phyloP scores from a whole-genome alignment of 768 basidiomycete species.

The Tulasnella sp. region DNA sequence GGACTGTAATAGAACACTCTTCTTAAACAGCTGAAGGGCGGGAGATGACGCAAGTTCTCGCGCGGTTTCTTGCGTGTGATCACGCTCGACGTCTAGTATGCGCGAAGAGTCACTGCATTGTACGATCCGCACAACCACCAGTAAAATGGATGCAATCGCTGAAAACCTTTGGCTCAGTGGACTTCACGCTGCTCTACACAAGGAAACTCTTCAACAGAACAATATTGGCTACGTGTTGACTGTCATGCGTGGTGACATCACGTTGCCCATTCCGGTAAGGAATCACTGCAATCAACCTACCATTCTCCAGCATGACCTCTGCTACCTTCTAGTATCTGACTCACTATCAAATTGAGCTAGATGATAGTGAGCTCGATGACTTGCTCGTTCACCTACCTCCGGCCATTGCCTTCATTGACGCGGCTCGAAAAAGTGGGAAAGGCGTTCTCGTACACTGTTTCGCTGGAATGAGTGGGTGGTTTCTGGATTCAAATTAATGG shows the following conservation, averaged over 20 bases:
- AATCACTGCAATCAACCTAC: neutral
- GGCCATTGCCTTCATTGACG: conserved; percentile 77
- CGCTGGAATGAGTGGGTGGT: conserved; percentile 74
- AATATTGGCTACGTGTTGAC: conserved; percentile 74
- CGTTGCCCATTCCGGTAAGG: conserved; percentile 58
- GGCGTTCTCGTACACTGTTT: conserved; percentile 88
- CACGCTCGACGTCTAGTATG: neutral
- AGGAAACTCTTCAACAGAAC: conserved; percentile 55
- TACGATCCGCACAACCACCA: neutral
- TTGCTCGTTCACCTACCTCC: conserved; percentile 73
- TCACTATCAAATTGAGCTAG: conserved; percentile 71
- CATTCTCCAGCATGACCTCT: conserved; percentile 20
- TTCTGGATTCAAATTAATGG: neutral
- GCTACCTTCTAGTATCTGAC: conserved; percentile 60
- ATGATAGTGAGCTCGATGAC: conserved; percentile 72
- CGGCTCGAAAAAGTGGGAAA: conserved; percentile 67
- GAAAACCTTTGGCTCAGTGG: conserved; percentile 83
- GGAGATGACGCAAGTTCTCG: too few relatives aligned
- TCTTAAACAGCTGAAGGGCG: too few relatives aligned
- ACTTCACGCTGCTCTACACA: conserved; percentile 64
- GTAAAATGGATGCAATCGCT: conserved; percentile 70
- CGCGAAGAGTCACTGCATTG: neutral
- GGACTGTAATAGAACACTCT: too few relatives aligned
- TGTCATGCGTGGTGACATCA: conserved; percentile 64
- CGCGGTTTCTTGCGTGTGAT: neutral